Evolutionary conservation across 768 basidiomycete genomes (phyloP).

Genomic region (Russula sp.): DNA sequence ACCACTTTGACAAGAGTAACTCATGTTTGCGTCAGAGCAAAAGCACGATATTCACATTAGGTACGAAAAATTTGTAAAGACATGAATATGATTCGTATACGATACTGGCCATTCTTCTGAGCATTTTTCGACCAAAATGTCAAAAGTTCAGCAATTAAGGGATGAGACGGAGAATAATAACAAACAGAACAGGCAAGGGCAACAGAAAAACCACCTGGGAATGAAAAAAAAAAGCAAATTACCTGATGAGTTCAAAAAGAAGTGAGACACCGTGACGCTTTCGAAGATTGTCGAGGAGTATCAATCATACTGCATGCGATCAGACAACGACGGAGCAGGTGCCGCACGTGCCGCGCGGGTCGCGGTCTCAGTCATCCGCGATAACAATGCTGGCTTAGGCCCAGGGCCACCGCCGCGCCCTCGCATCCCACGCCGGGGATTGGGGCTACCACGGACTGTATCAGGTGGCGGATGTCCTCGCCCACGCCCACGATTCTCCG

Average conservation of each 20-base stretch:
- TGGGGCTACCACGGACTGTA: conserved; percentile 5
- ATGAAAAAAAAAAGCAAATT: not conserved
- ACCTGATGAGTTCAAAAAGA: not conserved
- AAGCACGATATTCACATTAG: not conserved
- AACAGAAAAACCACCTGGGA: too few relatives aligned
- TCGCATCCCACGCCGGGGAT: conserved; percentile 2
- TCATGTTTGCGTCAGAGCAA: not conserved
- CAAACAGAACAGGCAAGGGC: not conserved
- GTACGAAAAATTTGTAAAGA: not conserved
- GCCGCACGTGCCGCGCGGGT: not conserved
- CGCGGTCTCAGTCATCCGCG: conserved; percentile 16
- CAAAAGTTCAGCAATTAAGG: not conserved
- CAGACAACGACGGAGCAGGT: conserved; percentile 9
- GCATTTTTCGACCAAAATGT: not conserved
- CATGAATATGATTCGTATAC: not conserved
- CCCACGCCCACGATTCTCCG: conserved; percentile 1
- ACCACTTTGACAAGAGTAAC: too few relatives aligned
- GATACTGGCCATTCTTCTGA: not conserved
- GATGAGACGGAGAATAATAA: not conserved
- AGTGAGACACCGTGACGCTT: not conserved
- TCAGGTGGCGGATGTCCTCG: conserved; percentile 8
- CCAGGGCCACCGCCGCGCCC: conserved; percentile 10
- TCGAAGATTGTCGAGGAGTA: not conserved
- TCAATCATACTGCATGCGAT: conserved; percentile 21
- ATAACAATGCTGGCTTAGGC: not conserved